Evolutionary conservation across 2,329 filamentous ascomycete species (phyloP), one percentile per base, ranked within the genome.

Genomic region (Beauveria sp.): DNA sequence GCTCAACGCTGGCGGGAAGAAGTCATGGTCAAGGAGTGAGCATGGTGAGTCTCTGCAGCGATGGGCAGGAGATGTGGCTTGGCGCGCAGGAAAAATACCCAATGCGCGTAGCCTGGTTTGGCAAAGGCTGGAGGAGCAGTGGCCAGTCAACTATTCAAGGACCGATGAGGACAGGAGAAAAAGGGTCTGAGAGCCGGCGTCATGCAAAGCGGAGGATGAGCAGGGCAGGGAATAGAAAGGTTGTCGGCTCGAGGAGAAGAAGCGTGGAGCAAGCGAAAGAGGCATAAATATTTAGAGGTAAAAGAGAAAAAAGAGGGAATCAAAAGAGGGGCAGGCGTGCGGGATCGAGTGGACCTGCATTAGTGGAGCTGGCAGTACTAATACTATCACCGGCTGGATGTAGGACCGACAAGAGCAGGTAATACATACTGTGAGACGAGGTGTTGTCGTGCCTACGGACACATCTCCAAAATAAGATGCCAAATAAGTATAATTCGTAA

Each of bases 331-430:
- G 18, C 43, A 22, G 5, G 14, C 24, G 5, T 51, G 45, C 56
- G 56, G 55, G 55, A 58, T 58, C 46, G 22, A 50, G 55, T 58
- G 55, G 56, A 51, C 56, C 56, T 58, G 56, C 56, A 51, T 58
- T 28, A 42, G 57, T 52, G 38, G 57, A 22, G 2, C 22, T 34
- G 22, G 56, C 14, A 22, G 22, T 24, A 24, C 22, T 24, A 24
- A 24, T 24, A 24, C 22, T 24, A 24, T 34, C 30, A 10, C 30
- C 10, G 10, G 30, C 10, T 12, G 10, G 10, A 34, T 34, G 10
- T 34, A 38, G 12, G 34, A 38, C 34, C 5, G 34, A 14, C 12
- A 14, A 38, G 34, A 38, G 5, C 34, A 38, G 34, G 8, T 30
- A 30, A 3, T 30, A 10, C 28, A 10, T 28, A 8, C 26, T 28